Evolutionary conservation across 768 basidiomycete genomes (phyloP), one percentile per base, ranked within the genome.

Genomic region (Kwoniella dejecticola): DNA sequence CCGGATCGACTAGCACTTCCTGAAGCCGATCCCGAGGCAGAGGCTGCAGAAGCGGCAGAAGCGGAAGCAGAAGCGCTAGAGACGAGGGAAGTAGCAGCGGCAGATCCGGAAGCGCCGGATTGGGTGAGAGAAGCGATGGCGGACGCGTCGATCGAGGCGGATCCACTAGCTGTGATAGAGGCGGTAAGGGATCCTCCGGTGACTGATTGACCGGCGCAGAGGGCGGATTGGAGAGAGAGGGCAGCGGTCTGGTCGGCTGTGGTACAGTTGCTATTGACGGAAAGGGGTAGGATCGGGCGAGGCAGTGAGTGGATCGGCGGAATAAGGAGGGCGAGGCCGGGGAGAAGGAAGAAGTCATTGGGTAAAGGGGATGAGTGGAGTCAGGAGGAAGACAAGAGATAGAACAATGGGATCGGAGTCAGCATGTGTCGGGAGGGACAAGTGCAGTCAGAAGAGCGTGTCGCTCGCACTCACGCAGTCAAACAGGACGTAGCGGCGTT

Each of bases 401-500:
- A n/a, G n/a, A n/a, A n/a, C n/a, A n/a, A n/a, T n/a, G n/a, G n/a
- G n/a, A n/a, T n/a, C n/a, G n/a, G n/a, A n/a, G n/a, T n/a, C n/a
- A n/a, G n/a, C n/a, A n/a, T n/a, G n/a, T n/a, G n/a, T n/a, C n/a
- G n/a, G n/a, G n/a, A n/a, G n/a, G n/a, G n/a, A n/a, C n/a, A n/a
- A n/a, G n/a, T n/a, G n/a, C n/a, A n/a, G n/a, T n/a, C n/a, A n/a
- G n/a, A n/a, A n/a, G n/a, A n/a, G n/a, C n/a, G n/a, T n/a, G n/a
- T n/a, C n/a, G n/a, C n/a, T n/a, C n/a, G n/a, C 8, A 71, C 72
- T 69, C 53, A 74, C 72, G 72, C 63, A 15, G 50, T 24, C 15
- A 74, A 56, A 62, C 72, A 74, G 5, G 63, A 57, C 2, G 58
- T 57, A 27, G 72, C 72, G 21, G 45, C 44, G 48, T 66, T 70